Percentiles rank a stretch among this genome's conserved stretches.
These are phyloP conservation scores for Abelmoschus esculentus DNA, from an alignment of 345 rosid species.

Conservation along the genomic window DNA sequence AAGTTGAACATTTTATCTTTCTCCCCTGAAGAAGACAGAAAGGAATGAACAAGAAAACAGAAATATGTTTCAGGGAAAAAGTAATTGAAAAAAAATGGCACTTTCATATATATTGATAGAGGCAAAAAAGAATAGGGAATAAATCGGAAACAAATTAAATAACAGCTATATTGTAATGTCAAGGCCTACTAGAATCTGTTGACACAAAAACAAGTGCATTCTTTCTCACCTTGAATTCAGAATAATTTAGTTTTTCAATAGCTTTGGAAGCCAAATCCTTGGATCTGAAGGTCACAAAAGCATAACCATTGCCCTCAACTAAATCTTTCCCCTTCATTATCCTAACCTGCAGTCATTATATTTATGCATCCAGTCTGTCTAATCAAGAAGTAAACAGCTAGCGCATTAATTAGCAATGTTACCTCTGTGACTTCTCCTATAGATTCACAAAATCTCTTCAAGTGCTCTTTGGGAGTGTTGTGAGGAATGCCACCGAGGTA, in stretches of 20 bases:
- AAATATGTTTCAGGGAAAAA: not conserved
- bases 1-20: no score
- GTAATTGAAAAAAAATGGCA: not conserved
- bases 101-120: no score
- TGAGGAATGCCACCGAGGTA: constrained; percentile 80
- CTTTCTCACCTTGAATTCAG: constrained; percentile 59
- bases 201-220: not conserved
- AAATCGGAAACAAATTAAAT: not conserved
- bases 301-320: constrained; percentile 70
- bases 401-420: constrained; percentile 2
- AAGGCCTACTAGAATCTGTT: not conserved
- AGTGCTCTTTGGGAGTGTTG: constrained; percentile 61
- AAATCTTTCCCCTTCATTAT: constrained; percentile 82
- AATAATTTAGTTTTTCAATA: constrained; percentile 60
- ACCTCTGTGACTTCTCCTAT: constrained; percentile 88
- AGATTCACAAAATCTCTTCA: constrained; percentile 66
- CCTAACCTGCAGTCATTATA: constrained; percentile 46
- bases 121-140: not conserved
- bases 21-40: no score
- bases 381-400: not conserved
- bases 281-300: constrained; percentile 76
- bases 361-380: constrained; percentile 7
- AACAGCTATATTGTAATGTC: constrained; percentile 10
- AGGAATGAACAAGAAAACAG: not conserved
- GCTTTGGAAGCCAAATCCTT: constrained; percentile 75